These are phyloP conservation scores for Fusarium cyanostomum DNA, from an alignment of 2,329 filamentous ascomycete genomes.

Conservation along the genomic window DNA sequence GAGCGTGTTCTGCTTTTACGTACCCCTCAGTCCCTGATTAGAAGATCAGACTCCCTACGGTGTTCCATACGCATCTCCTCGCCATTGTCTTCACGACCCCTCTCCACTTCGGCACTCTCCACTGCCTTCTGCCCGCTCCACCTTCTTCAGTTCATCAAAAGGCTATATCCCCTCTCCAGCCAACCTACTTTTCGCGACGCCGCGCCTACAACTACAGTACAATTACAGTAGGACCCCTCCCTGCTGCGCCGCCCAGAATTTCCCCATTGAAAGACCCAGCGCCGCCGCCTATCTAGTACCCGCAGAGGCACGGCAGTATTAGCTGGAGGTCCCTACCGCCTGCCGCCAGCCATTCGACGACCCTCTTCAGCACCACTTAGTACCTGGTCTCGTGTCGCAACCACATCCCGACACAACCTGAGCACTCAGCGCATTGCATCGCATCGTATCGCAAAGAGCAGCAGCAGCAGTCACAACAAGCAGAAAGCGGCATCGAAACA, in stretches of 20 bases:
- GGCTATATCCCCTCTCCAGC: constrained; percentile 19
- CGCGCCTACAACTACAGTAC: constrained; percentile 14
- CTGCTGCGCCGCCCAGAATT: constrained; percentile 36
- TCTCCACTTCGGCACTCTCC: constrained; percentile 34
- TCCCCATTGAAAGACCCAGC: constrained; percentile 30
- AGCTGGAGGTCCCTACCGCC: constrained; percentile 37
- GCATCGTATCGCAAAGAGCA: constrained; percentile 26
- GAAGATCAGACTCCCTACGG: constrained; percentile 29
- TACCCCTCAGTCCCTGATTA: constrained; percentile 37
- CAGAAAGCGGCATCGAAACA: constrained; percentile 25
- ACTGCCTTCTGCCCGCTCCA: constrained; percentile 29
- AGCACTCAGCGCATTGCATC: constrained; percentile 31
- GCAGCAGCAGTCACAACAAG: constrained; percentile 29
- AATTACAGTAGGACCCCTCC: constrained; percentile 15
- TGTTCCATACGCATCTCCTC: constrained; percentile 28
- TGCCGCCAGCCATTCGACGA: constrained; percentile 25
- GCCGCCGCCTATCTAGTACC: constrained; percentile 22
- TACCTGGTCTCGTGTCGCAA: constrained; percentile 45
- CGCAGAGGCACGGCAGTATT: constrained; percentile 38
- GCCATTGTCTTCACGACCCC: constrained; percentile 25
- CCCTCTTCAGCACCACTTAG: constrained; percentile 36
- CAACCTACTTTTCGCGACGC: constrained; percentile 19
- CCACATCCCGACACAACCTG: constrained; percentile 38
- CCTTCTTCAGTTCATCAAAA: constrained; percentile 30
- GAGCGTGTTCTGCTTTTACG: constrained; percentile 26